Percentiles rank a stretch among this genome's conserved stretches.
Evolutionary conservation across 352 stramenopile species (phyloP).

Genomic region (Phytopythium helicoides): DNA sequence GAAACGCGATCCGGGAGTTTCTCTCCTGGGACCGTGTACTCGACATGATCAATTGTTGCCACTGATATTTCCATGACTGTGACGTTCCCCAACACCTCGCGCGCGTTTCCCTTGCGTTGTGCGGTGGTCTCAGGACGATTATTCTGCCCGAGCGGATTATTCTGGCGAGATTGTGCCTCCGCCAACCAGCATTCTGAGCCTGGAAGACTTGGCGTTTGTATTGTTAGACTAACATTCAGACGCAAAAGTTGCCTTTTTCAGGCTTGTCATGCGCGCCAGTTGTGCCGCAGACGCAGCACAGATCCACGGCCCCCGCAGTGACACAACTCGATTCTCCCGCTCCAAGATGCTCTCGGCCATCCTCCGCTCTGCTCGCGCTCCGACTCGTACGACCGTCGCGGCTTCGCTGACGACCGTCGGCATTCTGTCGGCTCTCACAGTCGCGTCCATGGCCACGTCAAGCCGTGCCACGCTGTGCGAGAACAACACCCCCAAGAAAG

Average conservation of each 20-base stretch:
- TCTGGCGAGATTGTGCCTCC: not conserved
- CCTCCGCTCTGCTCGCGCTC: slow-evolving; percentile 18
- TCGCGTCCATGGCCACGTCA: slow-evolving; percentile 22
- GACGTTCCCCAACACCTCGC: too few relatives aligned
- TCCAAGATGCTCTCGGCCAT: slow-evolving; percentile 27
- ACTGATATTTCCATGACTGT: too few relatives aligned
- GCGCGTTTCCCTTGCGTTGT: too few relatives aligned
- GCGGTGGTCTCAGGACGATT: too few relatives aligned
- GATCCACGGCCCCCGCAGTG: not conserved
- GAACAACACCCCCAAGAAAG: slow-evolving; percentile 24
- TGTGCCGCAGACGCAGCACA: slow-evolving; percentile 6
- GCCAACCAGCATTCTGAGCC: not conserved
- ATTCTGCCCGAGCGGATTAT: too few relatives aligned
- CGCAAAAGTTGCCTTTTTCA: too few relatives aligned
- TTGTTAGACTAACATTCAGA: too few relatives aligned
- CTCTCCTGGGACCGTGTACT: too few relatives aligned
- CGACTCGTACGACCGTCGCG: slow-evolving; percentile 11
- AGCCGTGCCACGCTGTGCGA: slow-evolving; percentile 15
- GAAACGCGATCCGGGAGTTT: too few relatives aligned
- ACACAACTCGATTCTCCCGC: slow-evolving; percentile 12
- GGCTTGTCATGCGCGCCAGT: too few relatives aligned
- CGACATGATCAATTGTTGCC: too few relatives aligned
- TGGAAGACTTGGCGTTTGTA: slow-evolving; percentile 1
- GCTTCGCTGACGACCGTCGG: slow-evolving; percentile 20
- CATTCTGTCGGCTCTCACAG: slow-evolving; percentile 25